phyloP scores from a whole-genome alignment of 75 land plant genomes.

The Pinus tabuliformis region DNA sequence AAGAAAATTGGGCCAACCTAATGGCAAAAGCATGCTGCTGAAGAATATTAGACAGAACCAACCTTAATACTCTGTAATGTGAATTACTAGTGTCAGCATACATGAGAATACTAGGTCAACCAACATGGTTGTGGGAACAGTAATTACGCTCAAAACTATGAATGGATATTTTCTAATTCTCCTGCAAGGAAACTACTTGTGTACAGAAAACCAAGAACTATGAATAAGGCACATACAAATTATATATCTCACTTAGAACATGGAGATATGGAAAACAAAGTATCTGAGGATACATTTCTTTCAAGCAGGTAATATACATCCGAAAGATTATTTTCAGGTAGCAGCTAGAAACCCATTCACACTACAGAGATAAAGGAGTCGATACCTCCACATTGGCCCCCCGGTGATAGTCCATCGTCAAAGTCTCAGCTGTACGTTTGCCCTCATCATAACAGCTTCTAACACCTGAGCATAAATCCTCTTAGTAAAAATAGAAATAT shows the following conservation, averaged over 20 bases:
- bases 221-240: not conserved
- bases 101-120: no score
- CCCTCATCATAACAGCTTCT: slow-evolving; percentile 88
- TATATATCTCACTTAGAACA: not conserved
- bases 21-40: no score
- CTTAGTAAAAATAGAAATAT: not conserved
- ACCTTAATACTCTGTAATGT: no score
- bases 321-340: not conserved
- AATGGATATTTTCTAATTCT: not conserved
- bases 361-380: not conserved
- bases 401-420: slow-evolving; percentile 85
- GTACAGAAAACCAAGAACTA: not conserved
- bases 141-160: not conserved
- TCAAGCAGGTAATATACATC: not conserved
- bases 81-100: no score
- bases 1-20: no score
- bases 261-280: not conserved
- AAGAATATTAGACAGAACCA: no score
- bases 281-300: not conserved
- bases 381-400: slow-evolving; percentile 76
- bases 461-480: slow-evolving; percentile 42
- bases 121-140: not conserved
- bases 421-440: slow-evolving; percentile 85
- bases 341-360: not conserved
- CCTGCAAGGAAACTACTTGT: not conserved